Evolutionary conservation across 306 rosid species (phyloP).

Genomic region (Dryas drummondii): DNA sequence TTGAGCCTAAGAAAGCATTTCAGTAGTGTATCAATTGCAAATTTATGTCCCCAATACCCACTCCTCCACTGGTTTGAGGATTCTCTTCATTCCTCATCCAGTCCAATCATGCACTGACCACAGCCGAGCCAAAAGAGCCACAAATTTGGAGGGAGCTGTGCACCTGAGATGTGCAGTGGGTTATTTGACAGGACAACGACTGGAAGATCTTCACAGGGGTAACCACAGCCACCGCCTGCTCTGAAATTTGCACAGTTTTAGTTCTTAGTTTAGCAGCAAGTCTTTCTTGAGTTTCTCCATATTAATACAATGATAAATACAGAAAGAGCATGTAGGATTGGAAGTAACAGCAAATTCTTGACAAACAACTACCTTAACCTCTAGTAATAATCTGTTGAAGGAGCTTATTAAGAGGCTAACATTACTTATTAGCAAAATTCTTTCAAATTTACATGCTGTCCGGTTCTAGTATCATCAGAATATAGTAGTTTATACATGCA

Average conservation of each 20-base stretch:
- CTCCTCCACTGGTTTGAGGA: neutral
- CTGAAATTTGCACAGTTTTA: neutral
- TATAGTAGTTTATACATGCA: neutral
- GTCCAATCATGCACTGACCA: neutral
- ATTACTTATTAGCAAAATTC: neutral
- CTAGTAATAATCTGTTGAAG: neutral
- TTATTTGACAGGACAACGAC: neutral
- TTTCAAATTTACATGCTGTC: neutral
- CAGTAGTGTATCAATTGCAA: neutral
- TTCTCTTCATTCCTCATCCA: neutral
- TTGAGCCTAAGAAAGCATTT: neutral
- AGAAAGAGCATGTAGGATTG: neutral
- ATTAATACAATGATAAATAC: neutral
- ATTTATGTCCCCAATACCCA: neutral
- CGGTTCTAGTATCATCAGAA: neutral
- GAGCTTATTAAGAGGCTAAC: neutral
- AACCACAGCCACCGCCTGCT: constrained; percentile 1
- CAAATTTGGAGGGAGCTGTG: neutral
- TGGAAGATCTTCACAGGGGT: neutral
- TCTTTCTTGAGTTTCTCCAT: neutral
- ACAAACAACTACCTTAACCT: neutral
- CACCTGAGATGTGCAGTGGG: constrained; percentile 10
- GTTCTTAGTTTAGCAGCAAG: neutral
- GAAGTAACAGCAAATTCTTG: neutral
- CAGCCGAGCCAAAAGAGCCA: constrained; percentile 3